A percentile compares a stretch with the other conserved stretches of the same genome.
Evolutionary conservation across 768 basidiomycete species (phyloP).

Genomic region (Hemileccinum impolitum): DNA sequence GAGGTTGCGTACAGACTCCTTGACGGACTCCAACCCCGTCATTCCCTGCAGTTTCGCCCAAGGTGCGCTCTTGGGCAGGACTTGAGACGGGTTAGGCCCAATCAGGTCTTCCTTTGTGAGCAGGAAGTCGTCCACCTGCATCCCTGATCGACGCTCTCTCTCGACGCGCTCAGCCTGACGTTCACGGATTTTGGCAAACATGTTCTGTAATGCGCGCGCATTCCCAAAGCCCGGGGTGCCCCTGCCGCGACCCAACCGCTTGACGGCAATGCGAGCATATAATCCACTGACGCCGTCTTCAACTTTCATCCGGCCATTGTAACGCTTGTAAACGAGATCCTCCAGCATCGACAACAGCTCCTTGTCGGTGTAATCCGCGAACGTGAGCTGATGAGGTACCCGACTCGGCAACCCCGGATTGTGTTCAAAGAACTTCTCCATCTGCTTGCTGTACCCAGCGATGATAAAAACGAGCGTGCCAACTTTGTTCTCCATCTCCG

Average conservation of each 20-base stretch:
- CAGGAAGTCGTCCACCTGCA: constrained; percentile 47
- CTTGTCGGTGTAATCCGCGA: constrained; percentile 58
- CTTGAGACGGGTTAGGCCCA: constrained; percentile 58
- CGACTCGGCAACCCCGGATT: constrained; percentile 69
- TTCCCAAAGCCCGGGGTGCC: constrained; percentile 64
- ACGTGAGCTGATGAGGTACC: constrained; percentile 58
- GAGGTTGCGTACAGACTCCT: constrained; percentile 50
- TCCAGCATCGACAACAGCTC: constrained; percentile 57
- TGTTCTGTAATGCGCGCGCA: constrained; percentile 57
- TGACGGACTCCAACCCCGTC: constrained; percentile 57
- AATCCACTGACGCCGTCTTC: constrained; percentile 56
- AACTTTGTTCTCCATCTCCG: constrained; percentile 71
- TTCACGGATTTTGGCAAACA: constrained; percentile 45
- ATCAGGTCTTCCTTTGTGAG: constrained; percentile 57
- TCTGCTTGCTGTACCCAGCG: constrained; percentile 68
- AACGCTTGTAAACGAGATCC: constrained; percentile 44
- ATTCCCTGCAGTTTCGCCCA: constrained; percentile 53
- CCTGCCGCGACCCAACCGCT: constrained; percentile 60
- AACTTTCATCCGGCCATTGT: constrained; percentile 48
- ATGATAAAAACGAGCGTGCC: constrained; percentile 68
- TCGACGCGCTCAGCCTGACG: constrained; percentile 53
- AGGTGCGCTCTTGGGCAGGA: constrained; percentile 41
- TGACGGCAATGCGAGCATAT: constrained; percentile 53
- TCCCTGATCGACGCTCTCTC: constrained; percentile 40
- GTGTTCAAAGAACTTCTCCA: constrained; percentile 78